These are phyloP conservation scores for Tephrocybe sp. DNA, from an alignment of 768 basidiomycete genomes.

Conservation along the genomic window DNA sequence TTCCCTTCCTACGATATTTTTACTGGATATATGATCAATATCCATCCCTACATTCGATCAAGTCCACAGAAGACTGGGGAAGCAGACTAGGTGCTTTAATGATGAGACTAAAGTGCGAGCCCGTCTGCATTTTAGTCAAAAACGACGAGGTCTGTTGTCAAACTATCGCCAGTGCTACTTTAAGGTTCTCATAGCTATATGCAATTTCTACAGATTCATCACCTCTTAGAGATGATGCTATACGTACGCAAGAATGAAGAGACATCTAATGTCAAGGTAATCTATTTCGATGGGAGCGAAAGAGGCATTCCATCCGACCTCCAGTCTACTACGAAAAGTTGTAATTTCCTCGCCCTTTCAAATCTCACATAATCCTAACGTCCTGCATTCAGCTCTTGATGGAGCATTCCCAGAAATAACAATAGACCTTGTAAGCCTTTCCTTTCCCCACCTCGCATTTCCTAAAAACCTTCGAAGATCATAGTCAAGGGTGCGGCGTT, in stretches of 20 bases:
- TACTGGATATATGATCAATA: slow-evolving; percentile 69
- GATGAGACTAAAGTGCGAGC: slow-evolving; percentile 44
- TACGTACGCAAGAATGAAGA: slow-evolving; percentile 70
- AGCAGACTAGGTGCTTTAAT: slow-evolving; percentile 40
- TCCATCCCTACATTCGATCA: slow-evolving; percentile 40
- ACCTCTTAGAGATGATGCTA: slow-evolving; percentile 58
- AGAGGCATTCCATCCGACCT: slow-evolving; percentile 62
- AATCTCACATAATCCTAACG: background rate
- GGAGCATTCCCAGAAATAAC: slow-evolving; percentile 67
- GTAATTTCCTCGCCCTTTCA: background rate
- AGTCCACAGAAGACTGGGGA: slow-evolving; percentile 39
- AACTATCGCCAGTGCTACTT: background rate
- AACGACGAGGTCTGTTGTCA: slow-evolving; percentile 56
- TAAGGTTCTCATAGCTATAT: background rate
- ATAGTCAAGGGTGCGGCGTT: slow-evolving; percentile 43
- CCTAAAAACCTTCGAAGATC: slow-evolving; percentile 28
- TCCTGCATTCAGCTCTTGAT: slow-evolving; percentile 39
- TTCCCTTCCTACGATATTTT: slow-evolving; percentile 45
- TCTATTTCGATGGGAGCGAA: slow-evolving; percentile 59
- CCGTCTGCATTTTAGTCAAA: slow-evolving; percentile 59
- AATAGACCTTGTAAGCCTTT: slow-evolving; percentile 50
- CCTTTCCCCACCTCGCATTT: background rate
- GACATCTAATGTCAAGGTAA: slow-evolving; percentile 64
- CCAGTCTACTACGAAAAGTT: slow-evolving; percentile 67
- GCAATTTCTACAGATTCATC: slow-evolving; percentile 50